A percentile compares a stretch with the other conserved stretches of the same genome.
Evolutionary conservation across 768 basidiomycete genomes (phyloP).

Genomic region (Lentinula boryana): DNA sequence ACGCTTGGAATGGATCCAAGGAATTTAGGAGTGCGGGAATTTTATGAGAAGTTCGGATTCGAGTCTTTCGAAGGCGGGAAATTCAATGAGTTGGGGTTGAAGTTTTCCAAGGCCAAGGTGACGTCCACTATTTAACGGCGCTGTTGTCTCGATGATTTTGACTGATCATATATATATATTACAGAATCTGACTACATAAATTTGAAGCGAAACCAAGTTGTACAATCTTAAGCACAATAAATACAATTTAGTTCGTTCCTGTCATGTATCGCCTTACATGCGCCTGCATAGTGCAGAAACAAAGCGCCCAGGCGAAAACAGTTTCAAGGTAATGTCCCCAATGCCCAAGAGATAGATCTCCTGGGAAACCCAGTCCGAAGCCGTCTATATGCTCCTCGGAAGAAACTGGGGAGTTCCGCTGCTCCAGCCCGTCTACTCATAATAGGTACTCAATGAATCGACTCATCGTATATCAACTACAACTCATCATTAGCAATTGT

Average conservation of each 20-base stretch:
- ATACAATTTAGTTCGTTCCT: background rate
- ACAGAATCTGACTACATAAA: background rate
- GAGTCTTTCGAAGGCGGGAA: constrained; percentile 1
- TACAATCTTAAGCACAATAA: background rate
- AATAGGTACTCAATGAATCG: too few relatives aligned
- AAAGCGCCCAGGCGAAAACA: too few relatives aligned
- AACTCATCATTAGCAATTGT: too few relatives aligned
- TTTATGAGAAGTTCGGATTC: constrained; percentile 1
- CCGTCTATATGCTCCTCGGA: too few relatives aligned
- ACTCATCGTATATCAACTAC: too few relatives aligned
- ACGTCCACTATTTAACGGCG: background rate
- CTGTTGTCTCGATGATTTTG: background rate
- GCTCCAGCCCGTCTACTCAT: too few relatives aligned
- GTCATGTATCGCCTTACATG: background rate
- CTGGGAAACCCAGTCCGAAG: too few relatives aligned
- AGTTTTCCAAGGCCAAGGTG: constrained; percentile 1
- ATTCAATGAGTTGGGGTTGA: background rate
- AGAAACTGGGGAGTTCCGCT: too few relatives aligned
- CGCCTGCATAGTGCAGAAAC: background rate
- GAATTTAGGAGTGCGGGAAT: background rate
- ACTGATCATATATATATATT: background rate
- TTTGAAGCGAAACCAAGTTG: background rate
- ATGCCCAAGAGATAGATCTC: too few relatives aligned
- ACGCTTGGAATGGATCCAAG: constrained; percentile 1
- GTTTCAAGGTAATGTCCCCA: too few relatives aligned